Conservation (phyloP, 2,329 filamentous ascomycete genomes). For the Capronia americana region DNA sequence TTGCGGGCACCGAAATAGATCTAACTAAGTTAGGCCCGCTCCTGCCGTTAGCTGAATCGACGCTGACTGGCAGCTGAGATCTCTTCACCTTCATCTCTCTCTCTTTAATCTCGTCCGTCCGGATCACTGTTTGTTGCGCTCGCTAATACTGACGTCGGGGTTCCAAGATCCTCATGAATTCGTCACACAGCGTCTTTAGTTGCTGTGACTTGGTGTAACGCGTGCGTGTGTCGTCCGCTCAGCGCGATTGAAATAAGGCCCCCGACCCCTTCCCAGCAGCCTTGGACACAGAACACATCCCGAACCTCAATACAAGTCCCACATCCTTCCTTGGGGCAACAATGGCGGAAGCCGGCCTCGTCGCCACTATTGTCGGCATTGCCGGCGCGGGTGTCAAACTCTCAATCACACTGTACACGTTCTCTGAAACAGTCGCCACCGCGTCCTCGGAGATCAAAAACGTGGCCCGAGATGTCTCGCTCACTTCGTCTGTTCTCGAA, state of each 20-base stretch:
- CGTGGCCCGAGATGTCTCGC: slow-evolving; percentile 42
- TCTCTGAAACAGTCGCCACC: slow-evolving; percentile 27
- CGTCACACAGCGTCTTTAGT: background rate
- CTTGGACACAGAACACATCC: background rate
- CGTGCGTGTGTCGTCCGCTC: background rate
- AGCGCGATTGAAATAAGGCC: background rate
- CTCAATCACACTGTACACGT: slow-evolving; percentile 24
- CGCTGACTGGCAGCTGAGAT: background rate
- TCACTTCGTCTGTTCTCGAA: slow-evolving; percentile 42
- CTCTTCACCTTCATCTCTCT: background rate
- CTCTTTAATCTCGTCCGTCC: background rate
- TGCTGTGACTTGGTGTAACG: background rate
- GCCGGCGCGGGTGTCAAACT: slow-evolving; percentile 23
- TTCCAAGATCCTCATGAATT: background rate
- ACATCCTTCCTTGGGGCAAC: background rate
- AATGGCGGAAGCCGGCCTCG: slow-evolving; percentile 23
- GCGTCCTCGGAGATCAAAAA: slow-evolving; percentile 16
- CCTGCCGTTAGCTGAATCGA: background rate
- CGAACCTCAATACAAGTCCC: background rate
- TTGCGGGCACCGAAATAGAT: background rate
- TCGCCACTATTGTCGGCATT: slow-evolving; percentile 17
- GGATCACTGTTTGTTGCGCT: background rate
- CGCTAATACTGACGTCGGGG: background rate
- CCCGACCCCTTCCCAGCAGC: background rate
- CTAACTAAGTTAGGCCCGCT: background rate